phyloP scores from a whole-genome alignment of 306 rosid genomes.

The Sesbania bispinosa region DNA sequence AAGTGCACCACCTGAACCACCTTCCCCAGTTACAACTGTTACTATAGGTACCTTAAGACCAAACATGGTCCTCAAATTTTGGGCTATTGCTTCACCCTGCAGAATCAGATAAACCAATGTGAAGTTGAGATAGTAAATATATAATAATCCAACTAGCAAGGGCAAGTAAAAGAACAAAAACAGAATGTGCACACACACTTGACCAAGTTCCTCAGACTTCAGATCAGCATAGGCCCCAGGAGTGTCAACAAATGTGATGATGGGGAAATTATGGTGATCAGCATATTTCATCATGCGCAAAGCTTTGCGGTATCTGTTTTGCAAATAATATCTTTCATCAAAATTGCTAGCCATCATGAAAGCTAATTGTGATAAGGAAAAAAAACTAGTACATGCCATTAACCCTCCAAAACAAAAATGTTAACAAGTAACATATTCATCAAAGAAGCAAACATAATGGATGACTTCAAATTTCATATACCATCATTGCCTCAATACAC shows the following conservation, averaged over 20 bases:
- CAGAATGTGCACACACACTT: constrained; percentile 38
- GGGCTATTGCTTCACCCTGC: constrained; percentile 65
- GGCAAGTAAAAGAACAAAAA: background rate
- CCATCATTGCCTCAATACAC: too few species aligned
- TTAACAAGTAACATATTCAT: too few species aligned
- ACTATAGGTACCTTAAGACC: constrained; percentile 56
- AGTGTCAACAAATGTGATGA: constrained; percentile 64
- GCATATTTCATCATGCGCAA: constrained; percentile 67
- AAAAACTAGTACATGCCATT: background rate
- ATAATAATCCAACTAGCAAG: background rate
- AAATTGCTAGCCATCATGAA: too few species aligned
- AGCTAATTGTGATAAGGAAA: background rate
- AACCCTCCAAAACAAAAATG: background rate
- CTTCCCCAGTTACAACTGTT: too few species aligned
- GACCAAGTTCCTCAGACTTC: constrained; percentile 73
- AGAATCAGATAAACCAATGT: constrained; percentile 12
- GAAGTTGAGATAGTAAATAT: too few species aligned
- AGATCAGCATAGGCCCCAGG: constrained; percentile 69
- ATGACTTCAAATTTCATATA: too few species aligned
- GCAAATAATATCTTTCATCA: constrained; percentile 1
- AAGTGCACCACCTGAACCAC: too few species aligned
- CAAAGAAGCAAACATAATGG: too few species aligned
- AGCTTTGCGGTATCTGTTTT: constrained; percentile 54
- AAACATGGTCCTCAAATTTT: constrained; percentile 57
- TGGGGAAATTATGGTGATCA: constrained; percentile 56